Evolutionary conservation across 768 basidiomycete species (phyloP), one percentile per base, ranked within the genome.

Genomic region (Mycena crocata): DNA sequence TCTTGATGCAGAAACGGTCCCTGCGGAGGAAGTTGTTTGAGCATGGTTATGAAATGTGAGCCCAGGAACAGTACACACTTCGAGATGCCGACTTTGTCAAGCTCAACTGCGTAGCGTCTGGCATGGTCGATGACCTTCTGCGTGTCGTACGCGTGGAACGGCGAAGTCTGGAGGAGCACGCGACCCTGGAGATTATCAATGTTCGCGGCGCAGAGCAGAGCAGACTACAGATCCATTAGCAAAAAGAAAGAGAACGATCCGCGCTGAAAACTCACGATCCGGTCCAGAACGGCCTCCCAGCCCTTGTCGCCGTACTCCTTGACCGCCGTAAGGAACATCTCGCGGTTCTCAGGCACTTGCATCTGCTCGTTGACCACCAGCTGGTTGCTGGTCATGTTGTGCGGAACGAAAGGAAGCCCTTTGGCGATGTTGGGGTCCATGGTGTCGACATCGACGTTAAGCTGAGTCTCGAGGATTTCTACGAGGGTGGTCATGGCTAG

Each of bases 1-100:
- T 82, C 74, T 85, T 85, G 75, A 86, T 82, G 67, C 83, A 83
- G 51, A 83, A 80, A 23, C 82, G 75, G 32, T 81, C 78, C 67
- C 79, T 78, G 62, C 39, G n/a, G 32, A 49, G 30, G 30, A 15
- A 15, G 40, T 42, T 13, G n/a, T 34, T 45, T n/a, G n/a, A n/a
- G n/a, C n/a, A n/a, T n/a, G n/a, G 40, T 42, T 6, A 42, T 15
- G 40, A 15, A 6, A 48, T 48, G 30, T 24, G 30, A 8, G n/a
- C n/a, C n/a, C n/a, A 26, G 48, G 48, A 49, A 19, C 30, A 49
- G 23, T 1, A 51, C 32, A 37, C 48, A 59, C 56, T 72, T 75
- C 35, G 77, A 74, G 46, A 80, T 77, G 14, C 78, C 80, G 62
- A 78, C 64, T 17, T 73, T 73, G 58, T 76, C 78, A 56, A 81